A percentile compares a stretch with the other conserved stretches of the same genome.
Conservation (phyloP, 2,329 filamentous ascomycete species). For the Pseudocercospora eumusae region DNA sequence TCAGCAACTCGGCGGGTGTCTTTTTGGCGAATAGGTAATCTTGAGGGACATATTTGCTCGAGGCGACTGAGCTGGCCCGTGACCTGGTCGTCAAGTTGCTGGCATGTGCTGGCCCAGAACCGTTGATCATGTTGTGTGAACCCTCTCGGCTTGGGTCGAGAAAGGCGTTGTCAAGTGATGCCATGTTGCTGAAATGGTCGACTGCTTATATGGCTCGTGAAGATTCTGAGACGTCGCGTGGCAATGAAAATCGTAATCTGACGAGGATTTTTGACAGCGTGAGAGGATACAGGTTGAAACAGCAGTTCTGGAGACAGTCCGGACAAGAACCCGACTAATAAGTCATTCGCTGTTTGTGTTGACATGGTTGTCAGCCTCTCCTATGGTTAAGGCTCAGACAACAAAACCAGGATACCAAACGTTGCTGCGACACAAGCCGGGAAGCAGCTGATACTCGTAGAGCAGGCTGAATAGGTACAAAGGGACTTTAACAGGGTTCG, state of each 20-base stretch:
- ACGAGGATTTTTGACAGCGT: slow-evolving; percentile 1
- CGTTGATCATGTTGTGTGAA: background rate
- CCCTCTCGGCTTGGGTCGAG: slow-evolving; percentile 3
- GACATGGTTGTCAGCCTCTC: background rate
- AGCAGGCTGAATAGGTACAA: background rate
- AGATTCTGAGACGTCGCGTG: slow-evolving; percentile 1
- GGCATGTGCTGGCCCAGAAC: background rate
- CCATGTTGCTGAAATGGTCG: background rate
- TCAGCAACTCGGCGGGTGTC: background rate
- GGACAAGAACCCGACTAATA: slow-evolving; percentile 2
- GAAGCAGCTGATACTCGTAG: slow-evolving; percentile 1
- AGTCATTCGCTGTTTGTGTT: slow-evolving; percentile 6
- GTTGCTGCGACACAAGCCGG: slow-evolving; percentile 6
- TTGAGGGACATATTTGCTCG: slow-evolving; percentile 17
- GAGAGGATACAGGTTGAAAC: background rate
- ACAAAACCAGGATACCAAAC: slow-evolving; percentile 1
- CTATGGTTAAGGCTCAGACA: background rate
- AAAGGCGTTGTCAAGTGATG: background rate
- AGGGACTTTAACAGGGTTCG: slow-evolving; percentile 1
- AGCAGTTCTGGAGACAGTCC: background rate
- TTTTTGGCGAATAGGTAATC: slow-evolving; percentile 1
- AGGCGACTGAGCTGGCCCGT: slow-evolving; percentile 16
- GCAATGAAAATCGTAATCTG: slow-evolving; percentile 1
- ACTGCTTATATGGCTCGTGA: slow-evolving; percentile 5
- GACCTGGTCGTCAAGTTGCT: slow-evolving; percentile 7